Base-by-base conservation (phyloP, 805 yeast species). In the Ogataea saltuana region DNA sequence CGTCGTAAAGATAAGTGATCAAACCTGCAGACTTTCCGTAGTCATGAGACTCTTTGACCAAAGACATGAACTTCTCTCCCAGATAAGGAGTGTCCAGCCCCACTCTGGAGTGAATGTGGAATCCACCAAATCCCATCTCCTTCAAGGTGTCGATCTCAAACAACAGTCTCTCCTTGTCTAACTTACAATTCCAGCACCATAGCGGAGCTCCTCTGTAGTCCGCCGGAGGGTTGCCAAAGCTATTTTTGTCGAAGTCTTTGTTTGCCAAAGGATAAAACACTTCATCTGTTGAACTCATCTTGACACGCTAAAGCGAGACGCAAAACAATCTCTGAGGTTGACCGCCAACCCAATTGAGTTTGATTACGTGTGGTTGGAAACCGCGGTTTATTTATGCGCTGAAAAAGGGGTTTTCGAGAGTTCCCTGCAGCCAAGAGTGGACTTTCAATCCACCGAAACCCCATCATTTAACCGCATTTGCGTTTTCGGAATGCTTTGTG, bases 111-210 rank as follows among this genome's bases (percentile, higher is more conserved):
- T 43, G 47, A 34, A 43, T 43, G 16, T 43, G 47, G 33, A 39
- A 43, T 9, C 47, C 47, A 6, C 47, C 47, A 27, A 43, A 43
- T 4, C 47, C 47, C 47, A 43, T 43, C 12, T 35, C 39, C 20
- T 35, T 35, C 15, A 35, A 16, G 5, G 39, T 35, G 39, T 35
- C 39, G 12, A 35, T 23, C 31, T 35, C 39, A 20, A 23, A 35
- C 23, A 23, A 22, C 8, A 35, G 29, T 17, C 39, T 23, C 15
- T 35, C 39, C 22, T 35, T 35, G 30, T 35, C 39, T 9, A 35
- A 22, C 29, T 25, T 35, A 20, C 39, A 23, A 22, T 35, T 35
- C 39, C 39, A 35, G 31, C 39, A 35, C 39, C 39, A 35, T 22
- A 35, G 29, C 11, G 39, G 39, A 13, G 39, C 39, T 9, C 39